Base-by-base conservation (phyloP, 306 rosid species). In the Quercus gilva region DNA sequence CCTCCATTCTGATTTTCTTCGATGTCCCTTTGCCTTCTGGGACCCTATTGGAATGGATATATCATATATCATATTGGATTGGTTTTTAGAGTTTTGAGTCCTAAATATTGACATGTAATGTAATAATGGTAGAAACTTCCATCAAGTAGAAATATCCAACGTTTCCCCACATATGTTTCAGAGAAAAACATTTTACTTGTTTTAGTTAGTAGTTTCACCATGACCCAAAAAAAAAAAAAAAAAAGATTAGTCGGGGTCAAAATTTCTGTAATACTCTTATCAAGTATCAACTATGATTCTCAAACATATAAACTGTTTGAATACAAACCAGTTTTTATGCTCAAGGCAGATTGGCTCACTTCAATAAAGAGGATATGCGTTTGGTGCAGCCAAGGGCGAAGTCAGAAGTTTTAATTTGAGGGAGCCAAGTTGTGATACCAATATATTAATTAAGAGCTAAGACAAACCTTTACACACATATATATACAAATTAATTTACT, bases 1-100 rank as follows among this genome's bases (percentile, higher is more conserved):
- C 76, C 82, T 83, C 71, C 60, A 5, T 82, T 87, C 89, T 88
- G 91, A 84, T 73, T 21, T 76, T 75, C 21, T 71, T 8, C 45
- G 11, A 41, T 9, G 45, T 41, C 45, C 45, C 45, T 41, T 41
- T 8, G 45, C 45, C 45, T 49, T 81, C 77, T 81, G 88, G 88
- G 88, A 83, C 89, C 87, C 81, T 85, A 28, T 76, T 29, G 26
- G 25, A 23, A 23, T 23, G 25, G 56, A 84, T 84, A 60, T 81
- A 35, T 35, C 37, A 33, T 33, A 1, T 33, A 33, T 33, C 87
- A 85, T 85, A 28, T 79, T 83, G 84, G 76, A 75, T 85, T 58
- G 78, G 75, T 79, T 77, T 82, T 82, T 35, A 55, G 85, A 76
- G 79, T 80, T 80, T 83, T 85, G 52, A 80, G 78, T 70, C 84